phyloP scores from a whole-genome alignment of 2,329 filamentous ascomycete genomes.

The Basipetospora chlamydospora region DNA sequence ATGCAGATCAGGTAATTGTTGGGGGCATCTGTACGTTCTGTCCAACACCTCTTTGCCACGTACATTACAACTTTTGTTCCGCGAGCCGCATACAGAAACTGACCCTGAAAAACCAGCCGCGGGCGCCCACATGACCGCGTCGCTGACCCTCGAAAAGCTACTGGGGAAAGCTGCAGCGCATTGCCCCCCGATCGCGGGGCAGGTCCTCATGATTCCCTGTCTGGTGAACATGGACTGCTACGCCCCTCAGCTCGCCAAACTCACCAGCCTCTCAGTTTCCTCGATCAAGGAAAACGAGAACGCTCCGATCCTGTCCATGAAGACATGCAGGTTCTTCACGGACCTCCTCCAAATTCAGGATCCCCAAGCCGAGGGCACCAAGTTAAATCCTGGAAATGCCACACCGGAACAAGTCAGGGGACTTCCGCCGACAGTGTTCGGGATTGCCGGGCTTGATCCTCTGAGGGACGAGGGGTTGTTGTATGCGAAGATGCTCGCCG shows the following conservation, averaged over 20 bases:
- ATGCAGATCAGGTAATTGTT: conserved; percentile 23
- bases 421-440: conserved; percentile 28
- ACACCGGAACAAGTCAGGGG: conserved; percentile 19
- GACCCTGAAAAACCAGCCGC: no score
- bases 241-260: conserved; percentile 17
- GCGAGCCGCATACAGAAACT: no score
- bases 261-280: conserved; percentile 24
- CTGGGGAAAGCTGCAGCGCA: conserved; percentile 10
- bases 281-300: conserved; percentile 29
- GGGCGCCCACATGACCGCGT: conserved; percentile 27
- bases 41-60: no score
- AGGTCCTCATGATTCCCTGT: conserved; percentile 35
- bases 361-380: conserved; percentile 16
- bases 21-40: conserved; percentile 37
- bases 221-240: conserved; percentile 18
- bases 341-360: conserved; percentile 14
- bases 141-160: conserved; percentile 23
- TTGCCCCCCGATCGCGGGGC: conserved; percentile 26
- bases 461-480: conserved; percentile 34
- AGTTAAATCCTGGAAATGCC: conserved; percentile 23
- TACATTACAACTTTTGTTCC: no score
- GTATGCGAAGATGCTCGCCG: conserved; percentile 26
- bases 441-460: conserved; percentile 29
- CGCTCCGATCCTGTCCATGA: conserved; percentile 33
- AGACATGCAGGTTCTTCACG: conserved; percentile 17